phyloP scores from a whole-genome alignment of 768 basidiomycete genomes.

The Gyrodon lividus region DNA sequence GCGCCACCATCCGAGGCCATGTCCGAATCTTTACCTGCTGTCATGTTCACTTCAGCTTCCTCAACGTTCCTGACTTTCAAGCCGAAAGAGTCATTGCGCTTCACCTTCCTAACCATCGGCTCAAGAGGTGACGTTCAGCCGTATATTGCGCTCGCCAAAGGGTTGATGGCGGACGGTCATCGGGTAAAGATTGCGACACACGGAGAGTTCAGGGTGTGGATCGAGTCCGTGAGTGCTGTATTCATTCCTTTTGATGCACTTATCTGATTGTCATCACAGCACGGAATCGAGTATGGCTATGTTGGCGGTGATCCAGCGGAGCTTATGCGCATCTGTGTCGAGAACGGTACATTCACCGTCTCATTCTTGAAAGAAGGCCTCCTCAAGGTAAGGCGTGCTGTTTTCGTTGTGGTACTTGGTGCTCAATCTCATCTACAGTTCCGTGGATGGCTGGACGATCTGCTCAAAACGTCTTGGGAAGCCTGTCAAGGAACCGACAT shows the following conservation, averaged over 20 bases:
- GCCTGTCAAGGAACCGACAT: conserved; percentile 95
- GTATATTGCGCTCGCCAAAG: conserved; percentile 94
- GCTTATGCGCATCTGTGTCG: conserved; percentile 95
- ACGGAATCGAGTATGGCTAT: conserved; percentile 93
- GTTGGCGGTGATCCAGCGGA: conserved; percentile 98
- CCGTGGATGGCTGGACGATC: conserved; percentile 96
- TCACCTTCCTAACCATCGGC: conserved; percentile 95
- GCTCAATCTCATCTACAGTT: conserved; percentile 52
- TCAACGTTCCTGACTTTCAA: conserved; percentile 97
- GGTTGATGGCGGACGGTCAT: conserved; percentile 88
- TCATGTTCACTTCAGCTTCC: conserved; percentile 96
- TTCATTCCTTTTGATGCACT: neutral
- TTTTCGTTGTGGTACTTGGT: conserved; percentile 1
- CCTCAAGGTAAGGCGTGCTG: conserved; percentile 58
- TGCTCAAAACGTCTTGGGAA: conserved; percentile 93
- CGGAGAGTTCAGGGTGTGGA: conserved; percentile 92
- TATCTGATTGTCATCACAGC: conserved; percentile 41
- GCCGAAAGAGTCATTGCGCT: conserved; percentile 77
- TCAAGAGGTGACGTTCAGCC: conserved; percentile 98
- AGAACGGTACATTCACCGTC: conserved; percentile 97
- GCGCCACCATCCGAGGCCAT: conserved; percentile 51
- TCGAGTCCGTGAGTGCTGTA: conserved; percentile 72
- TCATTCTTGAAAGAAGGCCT: conserved; percentile 91
- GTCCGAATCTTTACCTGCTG: conserved; percentile 76
- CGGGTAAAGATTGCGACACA: conserved; percentile 90